Evolutionary conservation across 2,329 filamentous ascomycete genomes (phyloP), one percentile per base, ranked within the genome.

Genomic region (Alternaria brassicae): DNA sequence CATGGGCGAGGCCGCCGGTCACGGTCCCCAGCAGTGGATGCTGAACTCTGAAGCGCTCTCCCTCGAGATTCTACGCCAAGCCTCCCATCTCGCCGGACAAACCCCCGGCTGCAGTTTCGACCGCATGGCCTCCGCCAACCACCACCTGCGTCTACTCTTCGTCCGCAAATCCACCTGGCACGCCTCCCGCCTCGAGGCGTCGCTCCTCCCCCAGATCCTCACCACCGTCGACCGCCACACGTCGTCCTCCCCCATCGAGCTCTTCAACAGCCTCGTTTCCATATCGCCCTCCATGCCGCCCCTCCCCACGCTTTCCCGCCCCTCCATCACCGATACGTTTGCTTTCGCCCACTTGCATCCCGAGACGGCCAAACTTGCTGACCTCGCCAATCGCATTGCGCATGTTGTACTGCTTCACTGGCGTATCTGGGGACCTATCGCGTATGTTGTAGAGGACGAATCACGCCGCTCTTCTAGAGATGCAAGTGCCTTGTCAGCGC

Each of bases 341-440:
- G 49, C 66, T 9, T 65, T 58, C 23, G 30, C 54, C 9, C 48
- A 52, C n/a, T 27, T 62, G 8, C 63, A 62, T 2, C 59, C 61
- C 1, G 61, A 72, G 23, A 56, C 61, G 9, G 79, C 66, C 34
- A 72, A 78, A 28, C 68, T 91, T 36, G 83, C 84, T 41, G 89
- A 92, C 58, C 86, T 97, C 75, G 88, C 91, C 1, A 89, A 88
- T 42, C 88, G 91, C 44, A 83, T 97, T 50, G 89, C 92, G 6
- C 94, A 97, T 72, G 87, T 97, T 42, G 88, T 91, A 13, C 84
- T 95, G 6, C 80, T 98, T 23, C 93, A 97, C 78, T 97, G 93
- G 93, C 86, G 91, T 48, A 90, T 97, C 3, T 98, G 93, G 92
- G 86, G 86, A 1, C 86, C 87, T 2, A 81, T 96, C 53, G 87